These are phyloP conservation scores for Agrocybe chaxingu DNA, from an alignment of 768 basidiomycete genomes.

Conservation along the genomic window DNA sequence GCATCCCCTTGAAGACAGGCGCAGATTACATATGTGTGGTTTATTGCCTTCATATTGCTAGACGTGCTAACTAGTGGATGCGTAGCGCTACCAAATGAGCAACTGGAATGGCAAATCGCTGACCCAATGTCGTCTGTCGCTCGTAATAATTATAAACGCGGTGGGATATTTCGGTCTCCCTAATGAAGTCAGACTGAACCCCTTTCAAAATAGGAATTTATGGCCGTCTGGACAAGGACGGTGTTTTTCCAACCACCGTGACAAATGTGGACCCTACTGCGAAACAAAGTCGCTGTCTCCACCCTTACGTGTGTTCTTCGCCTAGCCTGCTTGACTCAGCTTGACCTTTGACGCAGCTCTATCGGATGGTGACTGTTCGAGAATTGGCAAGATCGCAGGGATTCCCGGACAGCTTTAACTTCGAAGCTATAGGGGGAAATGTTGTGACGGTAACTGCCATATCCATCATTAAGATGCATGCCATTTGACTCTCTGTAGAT, in stretches of 20 bases:
- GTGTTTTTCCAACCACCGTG: constrained; percentile 69
- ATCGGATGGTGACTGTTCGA: constrained; percentile 68
- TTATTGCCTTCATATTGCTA: not conserved
- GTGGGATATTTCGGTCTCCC: constrained; percentile 25
- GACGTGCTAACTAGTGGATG: not conserved
- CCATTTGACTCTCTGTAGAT: constrained; percentile 40
- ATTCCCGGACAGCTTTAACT: constrained; percentile 73
- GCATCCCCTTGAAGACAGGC: constrained; percentile 49
- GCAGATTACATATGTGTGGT: constrained; percentile 66
- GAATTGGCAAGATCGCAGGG: constrained; percentile 82
- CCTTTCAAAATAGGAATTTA: constrained; percentile 33
- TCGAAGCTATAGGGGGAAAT: constrained; percentile 47
- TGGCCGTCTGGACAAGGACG: constrained; percentile 53
- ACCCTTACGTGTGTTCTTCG: constrained; percentile 52
- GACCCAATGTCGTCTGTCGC: constrained; percentile 62
- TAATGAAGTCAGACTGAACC: not conserved
- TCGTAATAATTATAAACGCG: constrained; percentile 45
- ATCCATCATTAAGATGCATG: not conserved
- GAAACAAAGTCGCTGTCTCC: constrained; percentile 68
- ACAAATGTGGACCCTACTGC: constrained; percentile 79
- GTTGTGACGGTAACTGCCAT: constrained; percentile 54
- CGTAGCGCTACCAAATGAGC: constrained; percentile 39
- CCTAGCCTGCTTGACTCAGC: not conserved
- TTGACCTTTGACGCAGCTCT: constrained; percentile 40
- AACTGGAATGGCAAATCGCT: constrained; percentile 57